A percentile compares a stretch with the other conserved stretches of the same genome.
Evolutionary conservation across 2,329 filamentous ascomycete species (phyloP).

Genomic region (Pyrenochaeta sp.): DNA sequence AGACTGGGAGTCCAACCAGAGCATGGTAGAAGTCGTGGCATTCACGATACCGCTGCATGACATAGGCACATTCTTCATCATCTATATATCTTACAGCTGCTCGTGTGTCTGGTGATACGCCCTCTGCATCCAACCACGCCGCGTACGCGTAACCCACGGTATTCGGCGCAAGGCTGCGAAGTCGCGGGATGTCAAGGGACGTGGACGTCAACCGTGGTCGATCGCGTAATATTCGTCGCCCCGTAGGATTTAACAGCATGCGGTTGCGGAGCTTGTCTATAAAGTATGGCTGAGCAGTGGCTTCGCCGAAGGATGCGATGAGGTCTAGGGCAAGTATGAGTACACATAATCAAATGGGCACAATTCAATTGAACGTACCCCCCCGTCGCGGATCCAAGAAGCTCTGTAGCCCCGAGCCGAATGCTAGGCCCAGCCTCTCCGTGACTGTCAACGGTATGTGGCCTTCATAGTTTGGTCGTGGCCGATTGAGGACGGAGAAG

Average conservation of each 20-base stretch:
- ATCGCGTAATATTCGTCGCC: conserved; percentile 88
- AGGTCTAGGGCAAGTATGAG: conserved; percentile 68
- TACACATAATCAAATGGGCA: neutral
- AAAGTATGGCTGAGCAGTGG: conserved; percentile 94
- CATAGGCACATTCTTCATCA: conserved; percentile 94
- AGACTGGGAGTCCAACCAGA: conserved; percentile 85
- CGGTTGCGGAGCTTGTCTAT: conserved; percentile 88
- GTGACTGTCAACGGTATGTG: conserved; percentile 86
- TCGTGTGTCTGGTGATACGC: conserved; percentile 90
- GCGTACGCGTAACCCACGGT: conserved; percentile 85
- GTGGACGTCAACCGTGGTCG: conserved; percentile 85
- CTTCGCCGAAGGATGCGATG: conserved; percentile 92
- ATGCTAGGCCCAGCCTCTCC: conserved; percentile 76
- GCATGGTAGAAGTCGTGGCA: conserved; percentile 99
- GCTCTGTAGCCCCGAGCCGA: conserved; percentile 68
- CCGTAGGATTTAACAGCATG: conserved; percentile 86
- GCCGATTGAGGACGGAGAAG: conserved; percentile 87
- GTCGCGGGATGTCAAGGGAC: conserved; percentile 70
- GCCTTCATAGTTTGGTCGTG: conserved; percentile 85
- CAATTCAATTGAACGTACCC: conserved; percentile 57
- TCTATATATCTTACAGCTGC: conserved; percentile 87
- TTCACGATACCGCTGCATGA: conserved; percentile 97
- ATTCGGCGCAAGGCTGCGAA: conserved; percentile 76
- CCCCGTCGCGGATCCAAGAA: conserved; percentile 80
- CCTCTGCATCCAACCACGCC: conserved; percentile 91